phyloP scores from a whole-genome alignment of 306 rosid species.

The Quercus variabilis region DNA sequence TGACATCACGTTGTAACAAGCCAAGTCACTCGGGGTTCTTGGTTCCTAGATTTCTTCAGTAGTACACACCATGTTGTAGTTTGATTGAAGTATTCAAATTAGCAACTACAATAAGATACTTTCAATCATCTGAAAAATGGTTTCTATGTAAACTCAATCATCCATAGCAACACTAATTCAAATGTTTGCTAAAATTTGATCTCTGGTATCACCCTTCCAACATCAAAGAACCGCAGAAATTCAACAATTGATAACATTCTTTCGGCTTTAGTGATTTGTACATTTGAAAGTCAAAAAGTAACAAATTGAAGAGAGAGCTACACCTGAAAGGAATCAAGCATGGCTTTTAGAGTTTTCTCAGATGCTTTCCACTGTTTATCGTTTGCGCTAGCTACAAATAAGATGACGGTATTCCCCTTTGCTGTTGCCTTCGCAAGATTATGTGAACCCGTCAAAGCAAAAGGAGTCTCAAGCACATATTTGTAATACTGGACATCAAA shows the following conservation, averaged over 20 bases:
- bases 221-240: background rate
- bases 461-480: constrained; percentile 75
- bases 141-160: background rate
- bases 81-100: background rate
- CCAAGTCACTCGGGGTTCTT: background rate
- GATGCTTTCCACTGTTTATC: constrained; percentile 90
- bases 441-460: constrained; percentile 87
- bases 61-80: background rate
- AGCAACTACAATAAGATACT: background rate
- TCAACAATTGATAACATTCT: background rate
- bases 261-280: constrained; percentile 15
- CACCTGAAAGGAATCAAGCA: constrained; percentile 82
- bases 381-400: constrained; percentile 88
- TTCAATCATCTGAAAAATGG: background rate
- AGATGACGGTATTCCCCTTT: constrained; percentile 85
- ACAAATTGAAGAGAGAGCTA: constrained; percentile 30
- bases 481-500: no score
- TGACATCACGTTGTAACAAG: no score
- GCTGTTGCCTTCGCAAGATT: constrained; percentile 98
- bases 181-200: background rate
- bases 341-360: constrained; percentile 65
- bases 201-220: background rate
- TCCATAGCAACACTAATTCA: background rate
- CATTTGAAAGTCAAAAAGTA: constrained; percentile 19
- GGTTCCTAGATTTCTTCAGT: background rate